A percentile compares a stretch with the other conserved stretches of the same genome.
These are phyloP conservation scores for Pichia sp. DNA, from an alignment of 1,139 yeast species.

Conservation along the genomic window DNA sequence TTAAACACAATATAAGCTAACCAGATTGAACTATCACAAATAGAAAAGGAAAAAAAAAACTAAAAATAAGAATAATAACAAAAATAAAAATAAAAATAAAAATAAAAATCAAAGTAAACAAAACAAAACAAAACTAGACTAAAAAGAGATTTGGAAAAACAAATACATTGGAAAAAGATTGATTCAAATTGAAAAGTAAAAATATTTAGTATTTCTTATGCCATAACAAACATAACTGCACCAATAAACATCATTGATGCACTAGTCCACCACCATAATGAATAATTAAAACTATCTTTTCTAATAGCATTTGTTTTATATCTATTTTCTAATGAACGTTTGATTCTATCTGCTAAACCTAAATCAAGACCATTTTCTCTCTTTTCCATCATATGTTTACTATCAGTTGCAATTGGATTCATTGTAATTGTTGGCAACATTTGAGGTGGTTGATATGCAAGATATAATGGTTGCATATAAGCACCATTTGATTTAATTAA, in stretches of 20 bases:
- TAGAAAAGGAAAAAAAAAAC: no score
- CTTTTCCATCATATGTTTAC: slow-evolving; percentile 24
- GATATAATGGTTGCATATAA: slow-evolving; percentile 76
- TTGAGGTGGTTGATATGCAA: slow-evolving; percentile 89
- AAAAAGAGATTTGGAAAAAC: no score
- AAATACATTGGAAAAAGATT: no score
- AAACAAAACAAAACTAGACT: no score
- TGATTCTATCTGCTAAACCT: slow-evolving; percentile 37
- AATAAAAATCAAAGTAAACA: no score
- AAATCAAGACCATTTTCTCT: slow-evolving; percentile 14
- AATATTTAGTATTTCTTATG: no score
- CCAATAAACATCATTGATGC: slow-evolving; percentile 37
- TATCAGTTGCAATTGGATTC: slow-evolving; percentile 63
- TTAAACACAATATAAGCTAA: no score
- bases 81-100: no score
- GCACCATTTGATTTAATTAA: slow-evolving; percentile 79
- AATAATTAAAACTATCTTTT: slow-evolving; percentile 39
- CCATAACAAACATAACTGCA: slow-evolving; percentile 21
- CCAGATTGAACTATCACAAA: no score
- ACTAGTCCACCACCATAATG: slow-evolving; percentile 47
- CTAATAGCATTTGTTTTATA: slow-evolving; percentile 70
- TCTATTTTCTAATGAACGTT: slow-evolving; percentile 73
- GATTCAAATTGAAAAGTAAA: no score
- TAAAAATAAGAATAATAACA: no score
- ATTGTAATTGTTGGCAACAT: slow-evolving; percentile 91